These are phyloP conservation scores for Blepharisma undulans DNA, from an alignment of 169 alveolate species.

Conservation along the genomic window DNA sequence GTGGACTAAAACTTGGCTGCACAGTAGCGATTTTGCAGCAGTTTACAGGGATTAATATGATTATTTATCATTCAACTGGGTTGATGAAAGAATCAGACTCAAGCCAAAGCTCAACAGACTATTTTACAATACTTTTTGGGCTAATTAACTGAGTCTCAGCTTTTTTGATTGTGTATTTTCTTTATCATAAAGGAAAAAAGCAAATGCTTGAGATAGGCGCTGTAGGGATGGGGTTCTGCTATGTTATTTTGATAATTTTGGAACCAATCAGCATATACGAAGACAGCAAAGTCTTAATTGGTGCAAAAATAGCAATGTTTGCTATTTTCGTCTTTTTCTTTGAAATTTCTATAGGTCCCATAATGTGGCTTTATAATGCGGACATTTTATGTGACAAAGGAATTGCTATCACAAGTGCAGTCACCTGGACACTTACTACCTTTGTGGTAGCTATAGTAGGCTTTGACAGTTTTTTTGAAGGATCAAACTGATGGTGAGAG, in stretches of 20 bases:
- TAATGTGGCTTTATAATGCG: conserved; percentile 38
- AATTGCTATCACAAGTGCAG: background rate
- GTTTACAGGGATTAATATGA: conserved; percentile 28
- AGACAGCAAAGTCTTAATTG: background rate
- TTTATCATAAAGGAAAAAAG: background rate
- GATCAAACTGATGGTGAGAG: background rate
- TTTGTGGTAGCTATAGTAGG: background rate
- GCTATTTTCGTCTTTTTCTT: background rate
- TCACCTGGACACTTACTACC: background rate
- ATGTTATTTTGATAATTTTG: background rate
- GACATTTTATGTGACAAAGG: conserved; percentile 11
- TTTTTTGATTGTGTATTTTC: background rate
- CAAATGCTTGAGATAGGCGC: conserved; percentile 2
- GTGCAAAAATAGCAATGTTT: background rate
- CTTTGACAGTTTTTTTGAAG: background rate
- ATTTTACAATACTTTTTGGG: background rate
- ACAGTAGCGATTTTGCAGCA: conserved; percentile 30
- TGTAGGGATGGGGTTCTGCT: conserved; percentile 17
- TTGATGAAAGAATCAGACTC: background rate
- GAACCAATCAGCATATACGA: background rate
- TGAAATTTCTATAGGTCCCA: conserved; percentile 36
- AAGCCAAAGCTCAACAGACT: background rate
- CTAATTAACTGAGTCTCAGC: conserved; percentile 1
- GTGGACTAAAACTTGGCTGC: background rate
- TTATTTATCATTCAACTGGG: background rate